A percentile compares a stretch with the other conserved stretches of the same genome.
These are phyloP conservation scores for Fusarium continuum DNA, from an alignment of 2,329 filamentous ascomycete genomes.

Conservation along the genomic window DNA sequence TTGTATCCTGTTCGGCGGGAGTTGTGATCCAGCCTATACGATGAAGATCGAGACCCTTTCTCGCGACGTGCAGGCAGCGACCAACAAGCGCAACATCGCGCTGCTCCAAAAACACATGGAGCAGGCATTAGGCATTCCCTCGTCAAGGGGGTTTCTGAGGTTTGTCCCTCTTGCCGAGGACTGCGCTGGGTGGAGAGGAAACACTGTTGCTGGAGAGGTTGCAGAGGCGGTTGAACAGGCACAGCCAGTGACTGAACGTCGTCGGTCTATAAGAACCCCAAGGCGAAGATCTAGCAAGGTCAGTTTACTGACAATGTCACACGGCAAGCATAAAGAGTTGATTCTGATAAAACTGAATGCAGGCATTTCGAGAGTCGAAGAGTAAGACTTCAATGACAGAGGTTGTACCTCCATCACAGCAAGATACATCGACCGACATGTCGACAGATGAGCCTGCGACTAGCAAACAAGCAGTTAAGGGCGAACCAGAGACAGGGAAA, in stretches of 20 bases:
- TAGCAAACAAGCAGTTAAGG: neutral
- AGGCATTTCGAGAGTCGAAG: slow-evolving; percentile 17
- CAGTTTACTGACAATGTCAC: neutral
- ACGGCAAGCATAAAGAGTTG: no score
- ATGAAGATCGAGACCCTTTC: slow-evolving; percentile 78
- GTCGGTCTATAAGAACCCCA: slow-evolving; percentile 10
- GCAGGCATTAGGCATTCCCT: slow-evolving; percentile 72
- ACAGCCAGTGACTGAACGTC: slow-evolving; percentile 1
- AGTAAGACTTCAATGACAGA: neutral
- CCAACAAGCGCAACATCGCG: slow-evolving; percentile 83
- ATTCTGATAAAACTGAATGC: neutral
- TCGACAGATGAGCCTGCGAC: neutral
- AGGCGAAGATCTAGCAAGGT: slow-evolving; percentile 34
- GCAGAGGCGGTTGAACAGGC: slow-evolving; percentile 18
- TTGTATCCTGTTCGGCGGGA: slow-evolving; percentile 78
- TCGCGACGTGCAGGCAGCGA: slow-evolving; percentile 73
- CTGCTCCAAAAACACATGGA: slow-evolving; percentile 80
- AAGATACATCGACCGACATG: neutral
- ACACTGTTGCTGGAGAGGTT: slow-evolving; percentile 74
- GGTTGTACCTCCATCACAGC: neutral
- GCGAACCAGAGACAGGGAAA: neutral
- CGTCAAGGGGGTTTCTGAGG: slow-evolving; percentile 75
- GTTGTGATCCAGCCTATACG: slow-evolving; percentile 81
- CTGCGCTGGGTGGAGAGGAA: slow-evolving; percentile 75
- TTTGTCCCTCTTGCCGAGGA: slow-evolving; percentile 77